Evolutionary conservation across 1,284 basidiomycete genomes (phyloP).

Genomic region (Ustilago trichophora): DNA sequence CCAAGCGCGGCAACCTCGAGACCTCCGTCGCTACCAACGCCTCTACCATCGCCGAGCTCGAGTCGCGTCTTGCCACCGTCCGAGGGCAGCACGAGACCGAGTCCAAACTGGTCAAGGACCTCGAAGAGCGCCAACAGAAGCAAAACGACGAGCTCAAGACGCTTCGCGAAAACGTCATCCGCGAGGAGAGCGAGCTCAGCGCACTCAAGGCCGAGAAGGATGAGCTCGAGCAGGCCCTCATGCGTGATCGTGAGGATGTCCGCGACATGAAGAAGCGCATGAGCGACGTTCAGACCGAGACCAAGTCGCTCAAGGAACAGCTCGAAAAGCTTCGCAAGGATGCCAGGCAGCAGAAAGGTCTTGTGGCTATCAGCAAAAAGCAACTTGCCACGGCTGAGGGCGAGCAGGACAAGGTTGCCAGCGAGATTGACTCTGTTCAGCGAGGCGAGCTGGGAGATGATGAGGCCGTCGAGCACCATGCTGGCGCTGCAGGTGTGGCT

Average conservation of each 20-base stretch:
- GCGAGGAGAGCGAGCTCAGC: constrained; percentile 89
- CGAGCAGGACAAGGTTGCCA: constrained; percentile 76
- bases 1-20: constrained; percentile 46
- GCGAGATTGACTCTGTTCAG: constrained; percentile 72
- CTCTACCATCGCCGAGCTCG: constrained; percentile 56
- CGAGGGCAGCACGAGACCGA: constrained; percentile 84
- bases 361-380: constrained; percentile 92
- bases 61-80: constrained; percentile 65
- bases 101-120: constrained; percentile 76
- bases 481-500: constrained; percentile 24
- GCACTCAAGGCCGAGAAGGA: constrained; percentile 87
- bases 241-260: constrained; percentile 94
- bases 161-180: constrained; percentile 82
- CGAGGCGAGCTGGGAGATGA: constrained; percentile 67
- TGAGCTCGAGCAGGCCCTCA: constrained; percentile 85
- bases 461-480: constrained; percentile 57
- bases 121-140: constrained; percentile 77
- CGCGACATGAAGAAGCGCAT: constrained; percentile 84
- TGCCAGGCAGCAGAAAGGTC: constrained; percentile 92
- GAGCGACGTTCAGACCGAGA: constrained; percentile 80
- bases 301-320: constrained; percentile 76
- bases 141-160: constrained; percentile 82
- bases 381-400: constrained; percentile 86
- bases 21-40: constrained; percentile 39
- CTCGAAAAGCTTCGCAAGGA: constrained; percentile 92